These are phyloP conservation scores for Pestalotiopsis sp. DNA, from an alignment of 2,329 filamentous ascomycete species.

Conservation along the genomic window DNA sequence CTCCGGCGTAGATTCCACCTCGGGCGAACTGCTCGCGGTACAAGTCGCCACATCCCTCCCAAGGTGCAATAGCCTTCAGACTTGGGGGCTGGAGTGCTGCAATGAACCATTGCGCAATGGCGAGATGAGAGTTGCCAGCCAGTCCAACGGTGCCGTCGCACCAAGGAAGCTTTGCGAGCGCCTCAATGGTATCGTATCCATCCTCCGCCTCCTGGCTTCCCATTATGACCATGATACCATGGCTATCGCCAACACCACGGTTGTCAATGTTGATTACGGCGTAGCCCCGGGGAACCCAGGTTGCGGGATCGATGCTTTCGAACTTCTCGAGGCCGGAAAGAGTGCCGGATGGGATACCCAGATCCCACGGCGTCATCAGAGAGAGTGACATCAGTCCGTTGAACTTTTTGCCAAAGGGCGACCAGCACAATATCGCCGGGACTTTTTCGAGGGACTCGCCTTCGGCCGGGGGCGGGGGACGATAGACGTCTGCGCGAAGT, in stretches of 20 bases:
- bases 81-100: constrained; percentile 19
- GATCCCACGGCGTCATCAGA: constrained; percentile 21
- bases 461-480: constrained; percentile 17
- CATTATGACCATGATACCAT: constrained; percentile 23
- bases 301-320: constrained; percentile 27
- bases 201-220: constrained; percentile 28
- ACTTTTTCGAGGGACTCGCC: constrained; percentile 10
- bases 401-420: constrained; percentile 28
- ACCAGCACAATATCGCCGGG: constrained; percentile 25
- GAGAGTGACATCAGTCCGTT: constrained; percentile 20
- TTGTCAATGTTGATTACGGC: constrained; percentile 28
- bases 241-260: constrained; percentile 23
- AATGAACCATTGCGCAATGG: constrained; percentile 28
- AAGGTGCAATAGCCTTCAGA: constrained; percentile 23
- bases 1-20: constrained; percentile 21
- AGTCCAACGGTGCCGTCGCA: constrained; percentile 26
- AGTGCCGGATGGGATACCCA: constrained; percentile 17
- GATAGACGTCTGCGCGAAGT: constrained; percentile 26
- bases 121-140: constrained; percentile 28
- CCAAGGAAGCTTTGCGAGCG: constrained; percentile 24
- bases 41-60: constrained; percentile 24
- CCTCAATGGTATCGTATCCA: constrained; percentile 29
- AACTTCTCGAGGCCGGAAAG: constrained; percentile 22
- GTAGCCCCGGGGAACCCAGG: constrained; percentile 26
- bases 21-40: constrained; percentile 27